Base-by-base conservation (phyloP, 495 filamentous ascomycete species). In the Neurospora tetrasperma region DNA sequence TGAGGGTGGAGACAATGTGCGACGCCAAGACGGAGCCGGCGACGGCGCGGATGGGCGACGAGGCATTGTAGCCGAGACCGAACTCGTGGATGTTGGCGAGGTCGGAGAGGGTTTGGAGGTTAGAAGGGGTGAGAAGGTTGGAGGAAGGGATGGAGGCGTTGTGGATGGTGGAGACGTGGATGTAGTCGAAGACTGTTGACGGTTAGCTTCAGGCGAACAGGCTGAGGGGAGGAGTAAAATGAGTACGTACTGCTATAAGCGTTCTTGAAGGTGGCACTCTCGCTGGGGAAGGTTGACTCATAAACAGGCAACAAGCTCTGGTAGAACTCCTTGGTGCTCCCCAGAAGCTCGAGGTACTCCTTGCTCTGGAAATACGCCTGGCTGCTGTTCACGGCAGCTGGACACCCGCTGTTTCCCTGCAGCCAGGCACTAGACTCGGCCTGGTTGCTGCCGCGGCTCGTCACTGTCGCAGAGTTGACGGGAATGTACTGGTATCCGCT, bases 401-500 rank as follows among this genome's bases (percentile, higher is more conserved):
- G 81, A 76, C 92, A 94, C 12, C 83, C 78, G 38, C 84, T 82
- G 66, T 86, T 84, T 16, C 90, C 92, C 43, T 88, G 86, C 0
- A 94, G 78, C 77, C 84, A 87, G 23, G 89, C 81, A 70, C 82
- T 89, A 46, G 84, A 83, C 83, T 92, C 93, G 43, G 85, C 84
- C 71, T 84, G 84, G 18, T 85, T 74, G 18, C 77, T 82, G 23
- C 35, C 35, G 35, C 35, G 35, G 35, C 88, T 86, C 1, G 83
- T 77, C 1, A 69, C 71, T 4, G 85, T 77, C 3, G 86, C 78
- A 4, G 86, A 85, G 46, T 89, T 79, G 72, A 95, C 85, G 18
- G 82, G 85, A 69, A 90, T 85, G 75, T 93, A 94, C 76, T 95
- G 93, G 77, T 92, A 95, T 41, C 93, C 92, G 41, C 83, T 81